Conservation (phyloP, 163 green algal genomes). For the Picocystis sp. region DNA sequence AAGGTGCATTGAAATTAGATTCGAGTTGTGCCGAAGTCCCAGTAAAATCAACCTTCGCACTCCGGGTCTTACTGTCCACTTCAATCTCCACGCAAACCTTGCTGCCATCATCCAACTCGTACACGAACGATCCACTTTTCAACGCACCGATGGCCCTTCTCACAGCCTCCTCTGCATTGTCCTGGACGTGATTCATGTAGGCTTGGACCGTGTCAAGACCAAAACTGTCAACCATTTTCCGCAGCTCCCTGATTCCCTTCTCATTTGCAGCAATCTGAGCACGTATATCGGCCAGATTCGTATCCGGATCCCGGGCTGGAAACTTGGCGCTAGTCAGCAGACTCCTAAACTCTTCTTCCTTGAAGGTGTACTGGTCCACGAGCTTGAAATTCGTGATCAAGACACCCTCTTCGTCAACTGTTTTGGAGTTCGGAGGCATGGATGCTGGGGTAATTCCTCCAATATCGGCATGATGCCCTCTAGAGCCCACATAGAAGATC, state of each 20-base stretch:
- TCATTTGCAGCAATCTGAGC: conserved; percentile 83
- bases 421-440: conserved; percentile 77
- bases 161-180: conserved; percentile 75
- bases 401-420: conserved; percentile 76
- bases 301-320: conserved; percentile 1
- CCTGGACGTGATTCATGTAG: conserved; percentile 95
- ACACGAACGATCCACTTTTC: conserved; percentile 32
- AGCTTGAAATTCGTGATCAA: conserved; percentile 87
- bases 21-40: conserved; percentile 66
- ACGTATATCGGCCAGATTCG: conserved; percentile 12
- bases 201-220: conserved; percentile 54
- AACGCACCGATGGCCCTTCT: conserved; percentile 58
- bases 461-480: conserved; percentile 82
- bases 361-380: conserved; percentile 31
- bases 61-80: conserved; percentile 44
- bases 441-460: conserved; percentile 69
- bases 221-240: conserved; percentile 75
- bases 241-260: conserved; percentile 70
- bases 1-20: conserved; percentile 89
- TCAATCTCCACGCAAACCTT: conserved; percentile 20
- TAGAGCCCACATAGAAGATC: conserved; percentile 80
- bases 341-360: conserved; percentile 66
- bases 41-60: conserved; percentile 83
- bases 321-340: conserved; percentile 37
- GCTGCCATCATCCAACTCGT: conserved; percentile 81